phyloP scores from a whole-genome alignment of 2,329 filamentous ascomycete genomes.

The Hymenoscyphus albidus region DNA sequence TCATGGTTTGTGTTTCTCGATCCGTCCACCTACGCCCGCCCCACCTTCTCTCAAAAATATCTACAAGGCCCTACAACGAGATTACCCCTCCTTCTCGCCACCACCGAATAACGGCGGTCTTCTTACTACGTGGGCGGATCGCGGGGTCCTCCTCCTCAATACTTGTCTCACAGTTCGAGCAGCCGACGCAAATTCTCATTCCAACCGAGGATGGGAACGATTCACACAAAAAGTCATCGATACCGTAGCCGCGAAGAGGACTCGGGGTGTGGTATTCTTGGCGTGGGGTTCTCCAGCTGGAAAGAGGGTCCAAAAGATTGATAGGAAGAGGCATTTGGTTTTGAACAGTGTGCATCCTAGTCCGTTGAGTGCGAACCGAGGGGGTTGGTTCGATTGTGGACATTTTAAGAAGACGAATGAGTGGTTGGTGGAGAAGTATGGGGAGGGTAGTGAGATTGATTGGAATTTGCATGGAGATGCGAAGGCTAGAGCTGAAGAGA shows the following conservation, averaged over 20 bases:
- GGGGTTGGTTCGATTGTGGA: slow-evolving; percentile 76
- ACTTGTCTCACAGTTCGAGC: slow-evolving; percentile 91
- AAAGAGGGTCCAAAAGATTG: slow-evolving; percentile 71
- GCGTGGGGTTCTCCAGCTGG: slow-evolving; percentile 88
- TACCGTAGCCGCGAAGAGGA: slow-evolving; percentile 71
- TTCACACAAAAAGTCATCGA: slow-evolving; percentile 93
- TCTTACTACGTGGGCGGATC: slow-evolving; percentile 89
- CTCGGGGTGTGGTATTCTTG: slow-evolving; percentile 84
- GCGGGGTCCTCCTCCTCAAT: slow-evolving; percentile 89
- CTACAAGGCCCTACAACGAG: slow-evolving; percentile 80
- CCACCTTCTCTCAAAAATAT: slow-evolving; percentile 93
- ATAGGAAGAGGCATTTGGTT: slow-evolving; percentile 71
- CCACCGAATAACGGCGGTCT: slow-evolving; percentile 78
- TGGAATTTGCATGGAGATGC: slow-evolving; percentile 54
- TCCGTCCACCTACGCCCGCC: slow-evolving; percentile 80
- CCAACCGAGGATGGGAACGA: slow-evolving; percentile 84
- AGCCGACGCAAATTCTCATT: slow-evolving; percentile 81
- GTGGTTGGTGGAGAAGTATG: slow-evolving; percentile 78
- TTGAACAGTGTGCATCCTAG: slow-evolving; percentile 87
- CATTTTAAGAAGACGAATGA: slow-evolving; percentile 81
- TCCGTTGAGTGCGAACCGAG: slow-evolving; percentile 73
- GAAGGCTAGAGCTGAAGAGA: background rate
- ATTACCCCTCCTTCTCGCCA: slow-evolving; percentile 75
- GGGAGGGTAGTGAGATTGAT: slow-evolving; percentile 74
- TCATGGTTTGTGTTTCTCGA: slow-evolving; percentile 93